Base-by-base conservation (phyloP, 352 stramenopile genomes). In the Pythium brachiatum region DNA sequence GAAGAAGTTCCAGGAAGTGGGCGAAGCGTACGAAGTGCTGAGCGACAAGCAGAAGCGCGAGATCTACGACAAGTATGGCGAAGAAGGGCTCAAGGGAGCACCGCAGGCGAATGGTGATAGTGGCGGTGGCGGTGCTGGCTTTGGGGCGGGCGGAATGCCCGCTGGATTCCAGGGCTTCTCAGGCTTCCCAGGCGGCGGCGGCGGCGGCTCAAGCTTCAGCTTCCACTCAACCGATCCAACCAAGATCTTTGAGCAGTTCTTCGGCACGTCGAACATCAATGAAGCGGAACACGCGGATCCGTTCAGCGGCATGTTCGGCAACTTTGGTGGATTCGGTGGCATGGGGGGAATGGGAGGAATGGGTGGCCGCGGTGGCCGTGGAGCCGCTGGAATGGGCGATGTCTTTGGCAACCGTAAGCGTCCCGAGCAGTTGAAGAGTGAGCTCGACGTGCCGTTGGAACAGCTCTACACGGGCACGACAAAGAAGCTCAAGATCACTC, bases 401-500 rank as follows among this genome's bases (percentile, higher is more conserved):
- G 68, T 72, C 39, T 92, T 92, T 54, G 70, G 70, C 7, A 61
- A 59, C 31, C 63, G 44, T 2, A 61, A 76, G 52, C 69, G 63
- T 8, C 75, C 83, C 0, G 77, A 93, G 53, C 66, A 88, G 36
- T 72, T 92, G 20, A 83, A 86, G 73, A 78, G 75, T 1, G 69
- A 99, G 65, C 75, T 98, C 20, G 97, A 98, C 29, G 94, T 97
- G 44, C 82, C 94, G 8, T 83, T 99, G 43, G 86, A 95, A n/a
- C 84, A 94, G 55, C 67, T 94, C 6, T 95, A 90, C 75, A 79
- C 78, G 0, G 84, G 86, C 29, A 75, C 81, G 78, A 68, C 96
- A 69, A 90, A 93, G 81, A 84, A 97, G 76, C 66, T 99, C 79
- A 98, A 98, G 59, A 97, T 97, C 53, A 97, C 96, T 8, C 90